Base-by-base conservation (phyloP, 306 rosid genomes). In the Glycine soja region DNA sequence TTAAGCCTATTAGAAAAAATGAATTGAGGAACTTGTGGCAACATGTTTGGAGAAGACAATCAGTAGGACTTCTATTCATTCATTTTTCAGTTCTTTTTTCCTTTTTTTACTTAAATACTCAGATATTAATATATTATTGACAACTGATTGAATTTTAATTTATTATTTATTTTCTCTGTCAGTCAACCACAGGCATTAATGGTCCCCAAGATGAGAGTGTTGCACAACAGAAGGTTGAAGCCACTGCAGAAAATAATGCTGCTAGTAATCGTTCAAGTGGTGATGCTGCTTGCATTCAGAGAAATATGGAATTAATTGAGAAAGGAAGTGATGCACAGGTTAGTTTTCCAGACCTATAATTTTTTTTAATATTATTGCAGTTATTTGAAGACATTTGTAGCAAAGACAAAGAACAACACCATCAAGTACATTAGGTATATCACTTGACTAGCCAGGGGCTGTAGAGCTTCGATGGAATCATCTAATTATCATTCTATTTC, bases 31-130 rank as follows among this genome's bases (percentile, higher is more conserved):
- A 96, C 86, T 81, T 96, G 72, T 96, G 99, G 99, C 99, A 93
- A 86, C 99, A 96, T 89, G 99, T 96, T 83, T 93, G 99, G 99
- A 93, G 99, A 83, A 90, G 94, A 84, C 94, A 92, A 88, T 72
- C 97, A 0, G 99, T 96, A 90, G 66, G 90, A 66, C 56, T 72
- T 32, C 52, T 64, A 11, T 46, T 73, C 67, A 9, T 15, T 74
- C 18, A 14, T 38, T 72, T 42, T 70, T 68, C 65, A n/a, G 14
- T 48, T 38, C 3, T 45, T 34, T 54, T 34, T 36, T 36, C 30
- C 5, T 36, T 36, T 36, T 36, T 19, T 46, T 48, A 16, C 9
- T 56, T 45, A 40, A 16, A 59, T 34, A 5, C 6, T 69, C n/a
- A 1, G 58, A 76, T 64, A 62, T 80, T 50, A 18, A 10, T 52